Evolutionary conservation across 2,329 filamentous ascomycete species (phyloP).

Genomic region (Colletotrichum orchidophilum): DNA sequence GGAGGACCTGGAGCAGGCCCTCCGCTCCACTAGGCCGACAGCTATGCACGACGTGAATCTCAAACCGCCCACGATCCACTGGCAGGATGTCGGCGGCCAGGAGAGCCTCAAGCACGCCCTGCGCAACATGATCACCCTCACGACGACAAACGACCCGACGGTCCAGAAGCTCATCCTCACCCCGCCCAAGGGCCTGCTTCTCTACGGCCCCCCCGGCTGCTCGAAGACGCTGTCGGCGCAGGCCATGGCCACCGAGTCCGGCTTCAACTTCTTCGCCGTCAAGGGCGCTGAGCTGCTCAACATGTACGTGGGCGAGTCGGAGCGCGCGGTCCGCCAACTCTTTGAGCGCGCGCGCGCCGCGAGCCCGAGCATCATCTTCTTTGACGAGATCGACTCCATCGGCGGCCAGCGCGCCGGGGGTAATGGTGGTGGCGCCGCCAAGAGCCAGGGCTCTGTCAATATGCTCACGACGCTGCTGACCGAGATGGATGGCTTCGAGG

Average conservation of each 20-base stretch:
- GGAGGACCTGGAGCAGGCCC: conserved; percentile 71
- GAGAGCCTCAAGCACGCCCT: conserved; percentile 75
- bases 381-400: conserved; percentile 95
- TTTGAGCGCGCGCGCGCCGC: conserved; percentile 89
- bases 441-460: conserved; percentile 69
- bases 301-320: conserved; percentile 97
- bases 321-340: conserved; percentile 84
- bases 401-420: conserved; percentile 63
- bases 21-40: conserved; percentile 77
- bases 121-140: conserved; percentile 57
- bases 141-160: conserved; percentile 44
- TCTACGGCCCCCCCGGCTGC: conserved; percentile 94
- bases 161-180: conserved; percentile 52
- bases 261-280: conserved; percentile 92
- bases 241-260: conserved; percentile 88
- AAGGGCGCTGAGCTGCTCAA: conserved; percentile 94
- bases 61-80: conserved; percentile 85
- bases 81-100: conserved; percentile 90
- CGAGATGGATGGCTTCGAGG: conserved; percentile 95
- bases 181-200: conserved; percentile 82
- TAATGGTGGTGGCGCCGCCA: conserved; percentile 50
- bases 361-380: conserved; percentile 90
- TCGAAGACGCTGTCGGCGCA: conserved; percentile 94
- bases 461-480: conserved; percentile 90
- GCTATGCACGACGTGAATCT: conserved; percentile 91